These are phyloP conservation scores for Pythium monospermum DNA, from an alignment of 352 stramenopile species.

Conservation along the genomic window DNA sequence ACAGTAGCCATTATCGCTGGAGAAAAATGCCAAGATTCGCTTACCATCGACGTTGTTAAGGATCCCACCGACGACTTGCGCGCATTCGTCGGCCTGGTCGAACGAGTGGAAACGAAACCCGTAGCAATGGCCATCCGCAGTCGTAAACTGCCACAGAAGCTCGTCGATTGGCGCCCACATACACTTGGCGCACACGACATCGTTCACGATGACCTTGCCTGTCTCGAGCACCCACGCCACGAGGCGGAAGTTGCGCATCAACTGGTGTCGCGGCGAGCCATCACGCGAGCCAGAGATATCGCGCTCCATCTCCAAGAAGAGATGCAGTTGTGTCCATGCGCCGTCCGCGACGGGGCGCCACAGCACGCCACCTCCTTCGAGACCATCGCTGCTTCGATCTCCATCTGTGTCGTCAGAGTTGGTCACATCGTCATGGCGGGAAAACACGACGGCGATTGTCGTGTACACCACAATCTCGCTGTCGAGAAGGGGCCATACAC, in stretches of 20 bases:
- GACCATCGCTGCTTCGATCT: background rate
- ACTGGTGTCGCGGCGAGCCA: slow-evolving; percentile 5
- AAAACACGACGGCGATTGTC: slow-evolving; percentile 30
- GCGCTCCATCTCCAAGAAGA: slow-evolving; percentile 45
- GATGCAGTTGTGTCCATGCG: slow-evolving; percentile 45
- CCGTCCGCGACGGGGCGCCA: slow-evolving; percentile 41
- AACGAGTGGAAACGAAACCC: slow-evolving; percentile 44
- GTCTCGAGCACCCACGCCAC: slow-evolving; percentile 57
- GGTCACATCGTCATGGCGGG: slow-evolving; percentile 4
- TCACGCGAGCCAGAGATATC: slow-evolving; percentile 13
- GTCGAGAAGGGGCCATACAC: background rate
- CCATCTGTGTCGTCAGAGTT: background rate
- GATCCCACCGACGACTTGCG: slow-evolving; percentile 39
- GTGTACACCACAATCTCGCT: slow-evolving; percentile 40
- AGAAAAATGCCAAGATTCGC: background rate
- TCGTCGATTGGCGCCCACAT: slow-evolving; percentile 35
- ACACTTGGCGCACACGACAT: slow-evolving; percentile 33
- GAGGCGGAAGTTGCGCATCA: slow-evolving; percentile 39
- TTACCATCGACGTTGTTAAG: slow-evolving; percentile 40
- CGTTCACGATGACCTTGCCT: slow-evolving; percentile 48
- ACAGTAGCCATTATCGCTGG: background rate
- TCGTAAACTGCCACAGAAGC: slow-evolving; percentile 38
- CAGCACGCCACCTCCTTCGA: slow-evolving; percentile 2
- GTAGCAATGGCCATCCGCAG: slow-evolving; percentile 31
- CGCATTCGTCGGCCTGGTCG: slow-evolving; percentile 40